phyloP scores from a whole-genome alignment of 2,329 filamentous ascomycete species.

The Shiraia bambusicola region DNA sequence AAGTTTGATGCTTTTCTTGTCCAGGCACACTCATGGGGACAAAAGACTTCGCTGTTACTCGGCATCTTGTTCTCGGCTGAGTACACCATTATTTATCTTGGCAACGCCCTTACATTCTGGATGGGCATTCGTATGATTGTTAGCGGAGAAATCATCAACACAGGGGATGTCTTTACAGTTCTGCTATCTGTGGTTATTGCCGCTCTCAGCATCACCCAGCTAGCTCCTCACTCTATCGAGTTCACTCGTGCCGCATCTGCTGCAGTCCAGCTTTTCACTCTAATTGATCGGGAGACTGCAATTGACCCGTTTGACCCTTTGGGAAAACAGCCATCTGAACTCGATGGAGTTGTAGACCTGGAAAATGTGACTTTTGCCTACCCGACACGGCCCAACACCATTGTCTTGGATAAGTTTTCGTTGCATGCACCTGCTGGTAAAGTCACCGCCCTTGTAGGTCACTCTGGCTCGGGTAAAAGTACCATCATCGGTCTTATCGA shows the following conservation, averaged over 20 bases:
- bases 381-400: constrained; percentile 41
- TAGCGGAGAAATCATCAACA: constrained; percentile 47
- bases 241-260: constrained; percentile 17
- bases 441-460: constrained; percentile 47
- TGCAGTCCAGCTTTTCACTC: constrained; percentile 12
- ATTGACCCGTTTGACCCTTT: constrained; percentile 13
- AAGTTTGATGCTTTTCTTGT: constrained; percentile 57
- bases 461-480: constrained; percentile 47
- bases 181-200: constrained; percentile 85
- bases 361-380: constrained; percentile 43
- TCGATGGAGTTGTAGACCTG: neutral
- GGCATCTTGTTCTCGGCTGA: constrained; percentile 61
- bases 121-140: constrained; percentile 51
- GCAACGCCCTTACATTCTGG: constrained; percentile 67
- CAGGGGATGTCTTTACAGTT: constrained; percentile 69
- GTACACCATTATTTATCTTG: constrained; percentile 66
- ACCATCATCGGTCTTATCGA: constrained; percentile 45
- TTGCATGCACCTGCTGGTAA: constrained; percentile 39
- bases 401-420: constrained; percentile 38
- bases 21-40: constrained; percentile 51
- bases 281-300: constrained; percentile 12
- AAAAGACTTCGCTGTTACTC: constrained; percentile 58
- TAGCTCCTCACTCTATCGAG: constrained; percentile 13
- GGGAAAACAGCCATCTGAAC: constrained; percentile 6
- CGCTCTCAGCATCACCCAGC: constrained; percentile 52